Evolutionary conservation across 371 early-diverging fungal species (phyloP).

Genomic region (Choanephora cucurbitarum): DNA sequence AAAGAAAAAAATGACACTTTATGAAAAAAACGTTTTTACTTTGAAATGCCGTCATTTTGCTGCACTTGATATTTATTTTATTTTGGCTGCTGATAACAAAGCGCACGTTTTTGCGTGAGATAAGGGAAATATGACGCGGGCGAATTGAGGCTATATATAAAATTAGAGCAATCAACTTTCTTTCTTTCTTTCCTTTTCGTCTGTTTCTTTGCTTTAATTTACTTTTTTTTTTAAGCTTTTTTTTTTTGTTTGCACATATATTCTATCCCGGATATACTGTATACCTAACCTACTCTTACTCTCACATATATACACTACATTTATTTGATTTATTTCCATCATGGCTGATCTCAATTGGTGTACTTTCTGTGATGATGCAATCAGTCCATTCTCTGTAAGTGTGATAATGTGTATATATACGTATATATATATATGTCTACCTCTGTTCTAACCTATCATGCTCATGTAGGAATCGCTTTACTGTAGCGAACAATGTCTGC

Average conservation of each 20-base stretch:
- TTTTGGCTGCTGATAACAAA: neutral
- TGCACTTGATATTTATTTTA: neutral
- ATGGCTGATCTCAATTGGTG: slow-evolving; percentile 45
- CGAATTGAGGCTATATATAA: neutral
- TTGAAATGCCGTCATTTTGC: neutral
- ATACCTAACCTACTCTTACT: neutral
- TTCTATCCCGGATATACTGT: neutral
- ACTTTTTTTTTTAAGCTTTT: slow-evolving; percentile 1
- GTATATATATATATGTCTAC: too few species aligned
- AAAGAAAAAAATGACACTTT: too few species aligned
- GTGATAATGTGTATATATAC: too few species aligned
- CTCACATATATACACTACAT: neutral
- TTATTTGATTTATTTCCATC: too few species aligned
- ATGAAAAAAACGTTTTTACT: neutral
- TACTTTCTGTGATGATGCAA: slow-evolving; percentile 43
- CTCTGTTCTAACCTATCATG: neutral
- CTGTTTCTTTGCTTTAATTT: too few species aligned
- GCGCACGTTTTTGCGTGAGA: slow-evolving; percentile 1
- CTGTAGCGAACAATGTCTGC: slow-evolving; percentile 39
- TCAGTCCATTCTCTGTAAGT: slow-evolving; percentile 42
- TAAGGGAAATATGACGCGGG: slow-evolving; percentile 1
- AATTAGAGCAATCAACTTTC: neutral
- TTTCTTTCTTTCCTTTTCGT: slow-evolving; percentile 3
- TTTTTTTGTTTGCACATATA: neutral
- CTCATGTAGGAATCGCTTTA: slow-evolving; percentile 37